Evolutionary conservation across 306 rosid species (phyloP).

Genomic region (Prunus salicina): DNA sequence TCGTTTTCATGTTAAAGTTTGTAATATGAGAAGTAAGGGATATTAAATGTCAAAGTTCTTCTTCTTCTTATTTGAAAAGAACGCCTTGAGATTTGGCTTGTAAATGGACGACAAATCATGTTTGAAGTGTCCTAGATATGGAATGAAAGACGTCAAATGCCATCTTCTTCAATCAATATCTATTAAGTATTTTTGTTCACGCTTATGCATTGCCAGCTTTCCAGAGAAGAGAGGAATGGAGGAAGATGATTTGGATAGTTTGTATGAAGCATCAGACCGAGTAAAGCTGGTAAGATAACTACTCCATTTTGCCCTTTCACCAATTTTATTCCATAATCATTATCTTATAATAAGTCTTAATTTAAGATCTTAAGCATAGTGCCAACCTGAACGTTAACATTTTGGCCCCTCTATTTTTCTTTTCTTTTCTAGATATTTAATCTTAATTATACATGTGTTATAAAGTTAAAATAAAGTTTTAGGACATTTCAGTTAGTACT

Average conservation of each 20-base stretch:
- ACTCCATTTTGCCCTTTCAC: constrained; percentile 7
- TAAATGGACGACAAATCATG: constrained; percentile 8
- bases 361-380: not conserved
- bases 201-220: constrained; percentile 52
- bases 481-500: not conserved
- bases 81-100: constrained; percentile 3
- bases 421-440: not conserved
- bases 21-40: not conserved
- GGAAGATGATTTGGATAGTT: constrained; percentile 43
- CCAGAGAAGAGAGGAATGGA: constrained; percentile 59
- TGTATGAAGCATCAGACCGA: constrained; percentile 43
- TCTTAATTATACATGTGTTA: not conserved
- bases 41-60: not conserved
- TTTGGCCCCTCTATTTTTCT: not conserved
- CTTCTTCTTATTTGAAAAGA: not conserved
- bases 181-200: constrained; percentile 24
- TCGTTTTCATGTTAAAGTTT: not conserved
- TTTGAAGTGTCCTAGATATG: constrained; percentile 9
- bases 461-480: not conserved
- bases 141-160: constrained; percentile 13
- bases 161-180: constrained; percentile 6
- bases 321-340: not conserved
- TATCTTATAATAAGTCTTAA: not conserved
- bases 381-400: not conserved
- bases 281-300: constrained; percentile 59